These are phyloP conservation scores for Metarhizium rileyi DNA, from an alignment of 2,329 filamentous ascomycete species.

Conservation along the genomic window DNA sequence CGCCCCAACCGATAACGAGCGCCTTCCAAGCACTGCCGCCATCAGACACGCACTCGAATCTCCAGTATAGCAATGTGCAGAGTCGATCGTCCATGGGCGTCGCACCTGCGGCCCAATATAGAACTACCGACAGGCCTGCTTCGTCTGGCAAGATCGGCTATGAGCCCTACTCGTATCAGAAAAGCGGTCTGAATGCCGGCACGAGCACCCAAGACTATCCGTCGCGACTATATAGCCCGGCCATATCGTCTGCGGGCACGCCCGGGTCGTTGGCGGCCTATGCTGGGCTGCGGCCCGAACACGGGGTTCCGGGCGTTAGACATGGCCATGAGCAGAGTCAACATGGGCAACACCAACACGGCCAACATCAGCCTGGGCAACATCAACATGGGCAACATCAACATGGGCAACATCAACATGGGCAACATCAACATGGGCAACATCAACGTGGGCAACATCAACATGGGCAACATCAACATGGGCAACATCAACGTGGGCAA, in stretches of 20 bases:
- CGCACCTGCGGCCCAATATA: neutral
- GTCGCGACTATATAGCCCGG: conserved; percentile 4
- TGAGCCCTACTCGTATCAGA: conserved; percentile 25
- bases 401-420: neutral
- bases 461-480: neutral
- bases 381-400: neutral
- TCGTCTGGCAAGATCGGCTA: conserved; percentile 15
- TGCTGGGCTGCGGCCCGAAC: neutral
- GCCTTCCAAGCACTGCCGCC: conserved; percentile 5
- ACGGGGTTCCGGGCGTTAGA: neutral
- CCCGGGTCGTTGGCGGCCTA: neutral
- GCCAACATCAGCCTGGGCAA: neutral
- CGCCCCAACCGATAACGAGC: conserved; percentile 3
- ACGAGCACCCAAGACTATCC: conserved; percentile 9
- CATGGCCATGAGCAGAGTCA: neutral
- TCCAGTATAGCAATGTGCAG: neutral
- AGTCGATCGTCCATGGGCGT: neutral
- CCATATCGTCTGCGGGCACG: neutral
- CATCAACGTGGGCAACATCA: neutral
- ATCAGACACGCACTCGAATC: conserved; percentile 1
- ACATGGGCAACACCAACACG: neutral
- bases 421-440: conserved; percentile 2
- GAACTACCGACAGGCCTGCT: conserved; percentile 8
- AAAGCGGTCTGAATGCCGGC: conserved; percentile 7
- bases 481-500: neutral